Evolutionary conservation across 2,329 filamentous ascomycete genomes (phyloP).

Genomic region (Fusarium scirpi): DNA sequence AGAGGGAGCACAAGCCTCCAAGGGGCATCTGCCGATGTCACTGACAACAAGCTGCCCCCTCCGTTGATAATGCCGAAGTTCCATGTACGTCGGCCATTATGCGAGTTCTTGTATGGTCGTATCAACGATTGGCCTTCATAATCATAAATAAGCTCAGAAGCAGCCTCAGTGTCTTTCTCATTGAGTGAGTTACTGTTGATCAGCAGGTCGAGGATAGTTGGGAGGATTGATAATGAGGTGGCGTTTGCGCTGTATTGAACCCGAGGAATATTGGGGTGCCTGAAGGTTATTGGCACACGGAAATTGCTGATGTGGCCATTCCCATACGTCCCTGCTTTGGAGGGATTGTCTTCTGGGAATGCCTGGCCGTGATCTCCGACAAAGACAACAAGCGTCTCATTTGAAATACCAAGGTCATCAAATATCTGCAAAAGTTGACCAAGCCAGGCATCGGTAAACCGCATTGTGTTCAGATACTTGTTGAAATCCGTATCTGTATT

Average conservation of each 20-base stretch:
- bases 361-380: conserved; percentile 53
- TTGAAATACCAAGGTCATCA: conserved; percentile 48
- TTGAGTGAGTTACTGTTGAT: conserved; percentile 50
- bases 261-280: conserved; percentile 50
- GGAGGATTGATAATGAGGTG: conserved; percentile 50
- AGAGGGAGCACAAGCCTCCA: conserved; percentile 51
- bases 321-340: conserved; percentile 50
- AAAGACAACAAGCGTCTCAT: conserved; percentile 52
- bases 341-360: conserved; percentile 48
- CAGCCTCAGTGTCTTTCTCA: conserved; percentile 39
- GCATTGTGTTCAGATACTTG: conserved; percentile 50
- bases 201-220: conserved; percentile 53
- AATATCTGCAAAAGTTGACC: conserved; percentile 48
- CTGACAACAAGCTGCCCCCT: conserved; percentile 49
- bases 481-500: conserved; percentile 46
- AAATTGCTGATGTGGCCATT: conserved; percentile 50
- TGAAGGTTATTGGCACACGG: conserved; percentile 50
- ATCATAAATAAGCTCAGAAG: conserved; percentile 47
- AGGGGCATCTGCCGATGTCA: conserved; percentile 49
- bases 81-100: conserved; percentile 48
- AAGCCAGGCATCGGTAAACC: conserved; percentile 51
- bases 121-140: conserved; percentile 53
- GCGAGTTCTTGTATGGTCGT: conserved; percentile 41
- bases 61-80: conserved; percentile 53
- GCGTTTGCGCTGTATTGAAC: conserved; percentile 49